Evolutionary conservation across 208 protist genomes (phyloP).

Genomic region (Acanthamoeba polyphaga): DNA sequence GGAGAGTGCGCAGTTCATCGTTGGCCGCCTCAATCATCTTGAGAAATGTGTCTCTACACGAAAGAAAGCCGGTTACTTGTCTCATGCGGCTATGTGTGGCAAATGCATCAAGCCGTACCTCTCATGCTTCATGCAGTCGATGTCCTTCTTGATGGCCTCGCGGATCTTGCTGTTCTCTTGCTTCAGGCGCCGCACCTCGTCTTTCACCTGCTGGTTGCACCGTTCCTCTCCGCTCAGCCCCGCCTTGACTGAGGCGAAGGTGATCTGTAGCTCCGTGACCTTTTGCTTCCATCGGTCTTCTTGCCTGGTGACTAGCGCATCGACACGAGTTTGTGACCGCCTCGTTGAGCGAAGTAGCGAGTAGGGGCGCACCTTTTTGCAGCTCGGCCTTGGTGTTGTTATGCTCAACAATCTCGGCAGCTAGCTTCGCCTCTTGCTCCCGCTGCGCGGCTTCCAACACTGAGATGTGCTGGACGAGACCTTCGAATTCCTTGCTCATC

Average conservation of each 20-base stretch:
- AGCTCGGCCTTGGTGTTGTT: conserved; percentile 20
- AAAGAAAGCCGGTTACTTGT: not conserved
- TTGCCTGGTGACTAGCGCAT: not conserved
- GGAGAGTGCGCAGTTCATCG: conserved; percentile 1
- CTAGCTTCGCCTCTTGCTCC: conserved; percentile 21
- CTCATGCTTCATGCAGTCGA: not conserved
- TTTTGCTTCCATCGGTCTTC: conserved; percentile 62
- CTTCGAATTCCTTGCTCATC: conserved; percentile 32
- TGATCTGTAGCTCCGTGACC: conserved; percentile 17
- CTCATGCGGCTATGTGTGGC: not conserved
- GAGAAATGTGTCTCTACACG: not conserved
- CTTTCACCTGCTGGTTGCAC: conserved; percentile 26
- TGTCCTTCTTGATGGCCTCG: not conserved
- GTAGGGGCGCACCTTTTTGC: not conserved
- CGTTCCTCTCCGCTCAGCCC: not conserved
- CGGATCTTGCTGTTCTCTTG: not conserved
- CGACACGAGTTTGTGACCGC: not conserved
- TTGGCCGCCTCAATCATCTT: not conserved
- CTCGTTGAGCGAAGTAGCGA: not conserved
- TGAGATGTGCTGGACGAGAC: conserved; percentile 1
- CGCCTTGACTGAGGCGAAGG: conserved; percentile 6
- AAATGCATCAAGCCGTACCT: not conserved
- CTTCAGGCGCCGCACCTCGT: not conserved
- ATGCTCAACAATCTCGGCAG: not conserved
- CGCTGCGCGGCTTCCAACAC: not conserved